A percentile compares a stretch with the other conserved stretches of the same genome.
Conservation (phyloP, 2,329 filamentous ascomycete genomes). For the Neonectria ditissima region DNA sequence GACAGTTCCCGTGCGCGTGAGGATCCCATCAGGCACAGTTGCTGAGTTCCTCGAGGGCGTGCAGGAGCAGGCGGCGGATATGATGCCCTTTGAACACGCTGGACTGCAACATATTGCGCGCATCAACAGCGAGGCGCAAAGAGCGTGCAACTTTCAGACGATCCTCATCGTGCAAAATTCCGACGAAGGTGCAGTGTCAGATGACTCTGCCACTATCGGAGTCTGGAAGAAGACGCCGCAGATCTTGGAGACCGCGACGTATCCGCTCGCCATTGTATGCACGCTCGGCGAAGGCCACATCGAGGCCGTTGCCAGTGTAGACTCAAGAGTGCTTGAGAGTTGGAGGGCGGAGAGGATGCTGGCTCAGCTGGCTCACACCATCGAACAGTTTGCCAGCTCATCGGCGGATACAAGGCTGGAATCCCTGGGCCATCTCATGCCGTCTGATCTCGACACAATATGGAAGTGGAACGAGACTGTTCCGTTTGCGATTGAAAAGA, state of each 20-base stretch:
- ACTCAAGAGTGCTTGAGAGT: constrained; percentile 15
- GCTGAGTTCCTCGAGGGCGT: constrained; percentile 19
- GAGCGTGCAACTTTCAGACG: constrained; percentile 25
- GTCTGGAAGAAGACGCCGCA: constrained; percentile 10
- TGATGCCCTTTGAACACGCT: constrained; percentile 27
- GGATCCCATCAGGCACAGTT: background rate
- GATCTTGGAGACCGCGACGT: constrained; percentile 20
- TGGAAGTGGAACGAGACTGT: constrained; percentile 23
- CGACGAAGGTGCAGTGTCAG: background rate
- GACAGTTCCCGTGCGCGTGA: background rate
- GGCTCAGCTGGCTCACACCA: constrained; percentile 13
- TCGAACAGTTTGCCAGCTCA: background rate
- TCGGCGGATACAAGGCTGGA: constrained; percentile 1
- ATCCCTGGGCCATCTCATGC: background rate
- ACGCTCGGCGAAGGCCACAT: constrained; percentile 2
- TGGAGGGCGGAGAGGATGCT: constrained; percentile 16
- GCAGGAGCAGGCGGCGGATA: constrained; percentile 25
- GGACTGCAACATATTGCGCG: constrained; percentile 19
- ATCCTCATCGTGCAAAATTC: constrained; percentile 14
- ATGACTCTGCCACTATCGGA: constrained; percentile 13
- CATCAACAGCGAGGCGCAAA: constrained; percentile 17
- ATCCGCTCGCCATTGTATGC: constrained; percentile 23
- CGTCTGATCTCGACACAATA: constrained; percentile 11
- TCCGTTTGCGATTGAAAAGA: constrained; percentile 2
- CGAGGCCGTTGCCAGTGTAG: constrained; percentile 8